These are phyloP conservation scores for Heliamphora pulchella DNA, from an alignment of 179 eudicot genomes.

Conservation along the genomic window DNA sequence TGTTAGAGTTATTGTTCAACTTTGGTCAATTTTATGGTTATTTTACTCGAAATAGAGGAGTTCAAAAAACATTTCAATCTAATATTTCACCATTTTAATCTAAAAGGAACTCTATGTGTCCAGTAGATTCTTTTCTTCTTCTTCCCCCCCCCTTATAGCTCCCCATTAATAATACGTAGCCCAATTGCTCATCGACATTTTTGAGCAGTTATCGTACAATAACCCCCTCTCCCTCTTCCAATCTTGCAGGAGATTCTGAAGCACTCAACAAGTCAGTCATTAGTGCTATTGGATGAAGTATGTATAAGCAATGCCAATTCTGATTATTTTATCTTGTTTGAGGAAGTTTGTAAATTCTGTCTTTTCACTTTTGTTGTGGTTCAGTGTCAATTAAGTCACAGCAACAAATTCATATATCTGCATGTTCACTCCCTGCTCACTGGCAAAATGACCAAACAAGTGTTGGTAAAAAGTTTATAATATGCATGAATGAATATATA, in stretches of 20 bases:
- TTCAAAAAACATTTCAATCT: not conserved
- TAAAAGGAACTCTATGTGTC: not conserved
- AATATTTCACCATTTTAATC: constrained; percentile 5
- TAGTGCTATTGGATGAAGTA: constrained; percentile 96
- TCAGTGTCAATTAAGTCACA: not conserved
- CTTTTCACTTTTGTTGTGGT: not conserved
- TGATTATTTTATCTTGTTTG: constrained; percentile 4
- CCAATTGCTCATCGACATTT: not conserved
- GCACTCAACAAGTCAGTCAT: constrained; percentile 59
- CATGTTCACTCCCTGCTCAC: not conserved
- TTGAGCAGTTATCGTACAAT: constrained; percentile 12
- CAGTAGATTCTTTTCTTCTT: not conserved
- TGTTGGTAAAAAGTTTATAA: not conserved
- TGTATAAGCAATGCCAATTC: constrained; percentile 19
- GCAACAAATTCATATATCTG: not conserved
- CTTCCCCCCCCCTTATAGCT: not conserved
- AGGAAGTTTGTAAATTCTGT: not conserved
- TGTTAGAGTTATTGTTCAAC: not conserved
- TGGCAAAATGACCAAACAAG: not conserved
- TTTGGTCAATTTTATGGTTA: not conserved
- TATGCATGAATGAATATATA: not conserved
- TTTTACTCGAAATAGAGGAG: not conserved
- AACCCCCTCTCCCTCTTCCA: not conserved
- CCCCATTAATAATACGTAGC: not conserved
- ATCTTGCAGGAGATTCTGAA: constrained; percentile 68